These are phyloP conservation scores for Thermochaetoides dissita DNA, from an alignment of 2,329 filamentous ascomycete species.

Conservation along the genomic window DNA sequence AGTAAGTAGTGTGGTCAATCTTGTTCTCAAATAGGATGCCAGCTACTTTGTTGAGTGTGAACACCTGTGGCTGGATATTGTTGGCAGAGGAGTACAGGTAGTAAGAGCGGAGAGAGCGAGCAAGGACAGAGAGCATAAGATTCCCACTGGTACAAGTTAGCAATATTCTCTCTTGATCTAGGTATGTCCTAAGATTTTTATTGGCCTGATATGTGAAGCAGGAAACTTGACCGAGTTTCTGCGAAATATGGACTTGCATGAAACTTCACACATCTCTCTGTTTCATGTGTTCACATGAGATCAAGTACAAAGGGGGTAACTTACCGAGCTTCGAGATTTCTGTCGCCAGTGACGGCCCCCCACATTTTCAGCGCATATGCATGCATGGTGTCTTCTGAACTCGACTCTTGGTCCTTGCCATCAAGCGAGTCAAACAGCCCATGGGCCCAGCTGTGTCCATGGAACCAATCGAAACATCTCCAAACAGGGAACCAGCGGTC, in stretches of 20 bases:
- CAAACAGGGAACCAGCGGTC: conserved; percentile 72
- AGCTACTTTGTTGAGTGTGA: conserved; percentile 63
- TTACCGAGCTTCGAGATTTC: conserved; percentile 61
- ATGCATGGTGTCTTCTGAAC: conserved; percentile 79
- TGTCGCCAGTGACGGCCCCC: conserved; percentile 65
- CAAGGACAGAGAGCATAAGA: conserved; percentile 68
- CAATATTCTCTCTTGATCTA: no score
- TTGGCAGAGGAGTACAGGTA: conserved; percentile 68
- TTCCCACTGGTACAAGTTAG: conserved; percentile 40
- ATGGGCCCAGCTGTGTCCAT: conserved; percentile 89
- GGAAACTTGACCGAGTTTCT: no score
- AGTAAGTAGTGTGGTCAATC: conserved; percentile 83
- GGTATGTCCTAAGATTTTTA: no score
- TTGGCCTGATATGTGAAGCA: no score
- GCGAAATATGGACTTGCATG: no score
- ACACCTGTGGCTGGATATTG: conserved; percentile 54
- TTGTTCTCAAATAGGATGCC: conserved; percentile 87
- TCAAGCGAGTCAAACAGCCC: conserved; percentile 57
- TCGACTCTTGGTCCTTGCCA: conserved; percentile 75
- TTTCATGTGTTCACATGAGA: background rate
- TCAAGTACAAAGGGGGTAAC: conserved; percentile 2
- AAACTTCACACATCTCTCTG: background rate
- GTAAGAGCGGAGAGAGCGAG: conserved; percentile 61
- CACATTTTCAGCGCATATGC: conserved; percentile 88
- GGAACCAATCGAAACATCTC: conserved; percentile 82